These are phyloP conservation scores for Jatropha podagrica DNA, from an alignment of 441 rosid species.

Conservation along the genomic window DNA sequence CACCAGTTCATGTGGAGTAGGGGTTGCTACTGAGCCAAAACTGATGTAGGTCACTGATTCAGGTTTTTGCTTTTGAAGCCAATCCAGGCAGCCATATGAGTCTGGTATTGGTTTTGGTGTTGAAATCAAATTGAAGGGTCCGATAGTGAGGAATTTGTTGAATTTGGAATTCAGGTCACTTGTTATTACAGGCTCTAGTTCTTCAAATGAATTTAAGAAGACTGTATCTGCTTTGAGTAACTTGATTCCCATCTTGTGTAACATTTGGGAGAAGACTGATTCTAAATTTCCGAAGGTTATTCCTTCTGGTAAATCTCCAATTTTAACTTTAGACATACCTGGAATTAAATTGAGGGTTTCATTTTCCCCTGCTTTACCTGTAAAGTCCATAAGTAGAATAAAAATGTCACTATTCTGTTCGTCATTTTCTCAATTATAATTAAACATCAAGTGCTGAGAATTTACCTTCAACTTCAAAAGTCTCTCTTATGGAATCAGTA, in stretches of 20 bases:
- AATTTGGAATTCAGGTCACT: constrained; percentile 41
- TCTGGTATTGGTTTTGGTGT: constrained; percentile 14
- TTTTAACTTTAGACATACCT: constrained; percentile 54
- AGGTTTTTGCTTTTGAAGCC: constrained; percentile 34
- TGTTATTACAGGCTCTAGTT: constrained; percentile 42
- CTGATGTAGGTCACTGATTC: constrained; percentile 38
- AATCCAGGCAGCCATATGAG: constrained; percentile 24
- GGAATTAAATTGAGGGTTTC: constrained; percentile 42
- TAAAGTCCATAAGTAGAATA: background rate
- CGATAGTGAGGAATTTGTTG: constrained; percentile 40
- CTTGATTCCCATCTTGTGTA: constrained; percentile 43
- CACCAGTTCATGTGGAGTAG: constrained; percentile 26
- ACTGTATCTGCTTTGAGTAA: constrained; percentile 54
- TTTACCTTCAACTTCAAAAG: constrained; percentile 23
- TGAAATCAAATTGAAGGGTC: constrained; percentile 41
- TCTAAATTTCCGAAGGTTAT: constrained; percentile 35
- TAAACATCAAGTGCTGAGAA: background rate
- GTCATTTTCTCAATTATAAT: too few species aligned
- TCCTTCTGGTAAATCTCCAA: constrained; percentile 60
- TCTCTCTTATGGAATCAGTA: constrained; percentile 29
- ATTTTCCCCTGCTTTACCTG: constrained; percentile 31
- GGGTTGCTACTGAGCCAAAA: constrained; percentile 34
- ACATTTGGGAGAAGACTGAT: constrained; percentile 49
- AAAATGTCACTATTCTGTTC: background rate
- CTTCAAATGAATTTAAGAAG: constrained; percentile 55